Evolutionary conservation across 1,139 yeast species (phyloP).

Genomic region (Sugiyamaella neomexicana): DNA sequence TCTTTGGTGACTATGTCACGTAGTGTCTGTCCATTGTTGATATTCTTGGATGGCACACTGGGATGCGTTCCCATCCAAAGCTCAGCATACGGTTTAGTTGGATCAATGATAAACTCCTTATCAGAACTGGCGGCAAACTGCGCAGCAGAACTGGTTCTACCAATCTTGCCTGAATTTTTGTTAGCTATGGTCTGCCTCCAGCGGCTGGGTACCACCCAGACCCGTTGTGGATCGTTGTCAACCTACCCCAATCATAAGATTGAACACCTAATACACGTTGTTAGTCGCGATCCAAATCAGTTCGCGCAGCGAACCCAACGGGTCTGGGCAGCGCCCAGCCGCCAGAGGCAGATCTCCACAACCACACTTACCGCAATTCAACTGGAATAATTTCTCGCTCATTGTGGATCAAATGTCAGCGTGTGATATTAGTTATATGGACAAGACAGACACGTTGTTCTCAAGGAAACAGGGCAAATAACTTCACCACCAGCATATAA

Average conservation of each 20-base stretch:
- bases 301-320: neutral
- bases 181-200: slow-evolving; percentile 33
- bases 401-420: slow-evolving; percentile 2
- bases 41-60: slow-evolving; percentile 75
- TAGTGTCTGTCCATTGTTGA: slow-evolving; percentile 54
- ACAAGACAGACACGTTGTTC: neutral
- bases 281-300: slow-evolving; percentile 16
- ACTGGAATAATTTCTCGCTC: slow-evolving; percentile 34
- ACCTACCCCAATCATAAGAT: slow-evolving; percentile 47
- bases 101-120: slow-evolving; percentile 61
- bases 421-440: neutral
- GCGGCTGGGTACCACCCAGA: slow-evolving; percentile 37
- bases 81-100: slow-evolving; percentile 55
- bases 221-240: slow-evolving; percentile 15
- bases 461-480: too few relatives aligned
- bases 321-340: neutral
- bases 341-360: neutral
- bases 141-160: slow-evolving; percentile 83
- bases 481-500: too few relatives aligned
- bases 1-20: slow-evolving; percentile 62
- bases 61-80: slow-evolving; percentile 99
- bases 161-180: slow-evolving; percentile 90
- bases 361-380: slow-evolving; percentile 39
- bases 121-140: slow-evolving; percentile 74
- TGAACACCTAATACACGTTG: slow-evolving; percentile 40